A percentile compares a stretch with the other conserved stretches of the same genome.
These are phyloP conservation scores for Fusarium coicis DNA, from an alignment of 2,329 filamentous ascomycete genomes.

Conservation along the genomic window DNA sequence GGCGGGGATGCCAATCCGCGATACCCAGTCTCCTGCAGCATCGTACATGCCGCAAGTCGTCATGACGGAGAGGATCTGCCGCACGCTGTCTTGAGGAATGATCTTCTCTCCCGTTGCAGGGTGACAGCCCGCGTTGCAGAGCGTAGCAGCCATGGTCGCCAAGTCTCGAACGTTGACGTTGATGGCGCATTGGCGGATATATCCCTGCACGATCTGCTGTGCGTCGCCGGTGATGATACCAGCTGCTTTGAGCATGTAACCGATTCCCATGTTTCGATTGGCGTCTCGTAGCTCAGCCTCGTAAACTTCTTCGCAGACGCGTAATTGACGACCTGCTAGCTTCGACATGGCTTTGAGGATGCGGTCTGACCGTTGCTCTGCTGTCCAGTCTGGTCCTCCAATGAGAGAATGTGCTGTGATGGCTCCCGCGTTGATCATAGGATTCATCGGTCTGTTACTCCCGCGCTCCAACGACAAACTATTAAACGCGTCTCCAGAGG, in stretches of 20 bases:
- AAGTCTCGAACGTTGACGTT: slow-evolving; percentile 55
- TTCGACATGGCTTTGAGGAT: slow-evolving; percentile 50
- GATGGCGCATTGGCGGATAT: slow-evolving; percentile 54
- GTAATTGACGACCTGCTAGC: slow-evolving; percentile 50
- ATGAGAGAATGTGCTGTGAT: slow-evolving; percentile 50
- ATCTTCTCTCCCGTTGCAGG: slow-evolving; percentile 48
- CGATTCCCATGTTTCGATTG: slow-evolving; percentile 51
- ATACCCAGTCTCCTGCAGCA: slow-evolving; percentile 54
- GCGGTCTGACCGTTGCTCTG: slow-evolving; percentile 49
- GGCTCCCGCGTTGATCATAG: slow-evolving; percentile 52
- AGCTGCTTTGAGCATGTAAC: slow-evolving; percentile 55
- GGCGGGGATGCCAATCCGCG: slow-evolving; percentile 52
- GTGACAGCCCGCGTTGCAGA: slow-evolving; percentile 52
- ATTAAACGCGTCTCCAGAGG: slow-evolving; percentile 54
- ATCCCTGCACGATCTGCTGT: slow-evolving; percentile 50
- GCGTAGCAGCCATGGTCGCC: slow-evolving; percentile 53
- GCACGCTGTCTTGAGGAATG: slow-evolving; percentile 51
- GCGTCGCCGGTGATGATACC: slow-evolving; percentile 51
- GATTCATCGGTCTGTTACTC: slow-evolving; percentile 49
- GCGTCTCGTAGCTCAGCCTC: slow-evolving; percentile 51
- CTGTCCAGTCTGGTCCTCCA: slow-evolving; percentile 44
- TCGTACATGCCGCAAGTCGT: slow-evolving; percentile 56
- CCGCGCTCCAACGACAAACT: slow-evolving; percentile 46
- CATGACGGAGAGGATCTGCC: slow-evolving; percentile 55
- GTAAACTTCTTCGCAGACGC: slow-evolving; percentile 53